Evolutionary conservation across 2,329 filamentous ascomycete genomes (phyloP), one percentile per base, ranked within the genome.

Genomic region (Chlorencoelia australis): DNA sequence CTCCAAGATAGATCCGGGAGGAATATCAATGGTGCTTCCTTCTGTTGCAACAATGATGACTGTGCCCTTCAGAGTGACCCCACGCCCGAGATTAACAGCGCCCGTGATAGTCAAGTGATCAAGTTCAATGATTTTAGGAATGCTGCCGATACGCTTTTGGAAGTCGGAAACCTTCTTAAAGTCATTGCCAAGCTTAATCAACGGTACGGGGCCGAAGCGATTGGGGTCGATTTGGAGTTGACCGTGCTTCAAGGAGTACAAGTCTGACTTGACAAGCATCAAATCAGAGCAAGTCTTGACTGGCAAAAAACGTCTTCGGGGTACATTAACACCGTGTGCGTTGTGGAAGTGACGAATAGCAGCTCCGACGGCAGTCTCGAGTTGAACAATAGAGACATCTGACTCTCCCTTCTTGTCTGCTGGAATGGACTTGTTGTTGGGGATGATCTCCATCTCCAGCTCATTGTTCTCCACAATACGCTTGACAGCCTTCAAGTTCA

Each of bases 111-210:
- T 98, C 42, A 98, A 75, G 61, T 98, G 91, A 58, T 93, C 85
- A 32, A 91, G 75, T 69, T 93, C 85, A 49, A 91, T 77, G 53
- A 93, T 88, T 73, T 85, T 88, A 57, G 85, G 85, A 54, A 93
- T 93, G 47, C 80, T 86, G 8, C 82, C 73, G 51, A 93, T 88
- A 59, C 81, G 81, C 65, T 85, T 80, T 68, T 87, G 81, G 74
- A 93, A 93, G 69, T 87, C 91, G 1, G 89, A 96, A 25, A 98
- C 91, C 79, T 98, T 98, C 82, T 98, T 98, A 79, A 98, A 98
- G 73, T 98, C 91, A 57, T 79, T 79, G 54, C 91, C 91, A 37
- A 98, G 82, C 82, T 98, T 98, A 75, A 98, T 98, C 52, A 98
- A 75, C 39, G 91, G 91, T 32, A 91, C 89, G 52, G 91, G 88